Evolutionary conservation across 345 rosid genomes (phyloP).

Genomic region (Gossypioides kirkii): DNA sequence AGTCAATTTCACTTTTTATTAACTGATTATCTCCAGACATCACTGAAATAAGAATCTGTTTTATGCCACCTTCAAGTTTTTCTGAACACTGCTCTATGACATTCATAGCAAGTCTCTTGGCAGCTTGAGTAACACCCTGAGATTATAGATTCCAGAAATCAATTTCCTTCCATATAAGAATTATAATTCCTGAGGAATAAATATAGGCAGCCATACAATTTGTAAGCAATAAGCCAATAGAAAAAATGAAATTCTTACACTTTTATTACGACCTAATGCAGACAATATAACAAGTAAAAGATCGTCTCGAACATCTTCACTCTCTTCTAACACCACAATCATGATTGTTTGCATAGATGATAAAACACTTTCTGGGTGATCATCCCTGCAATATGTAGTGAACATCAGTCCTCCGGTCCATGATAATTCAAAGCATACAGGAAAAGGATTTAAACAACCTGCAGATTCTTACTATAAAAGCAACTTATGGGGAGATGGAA

Average conservation of each 20-base stretch:
- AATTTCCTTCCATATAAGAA: conserved; percentile 17
- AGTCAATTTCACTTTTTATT: conserved; percentile 55
- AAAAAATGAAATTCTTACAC: conserved; percentile 41
- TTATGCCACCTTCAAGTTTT: conserved; percentile 84
- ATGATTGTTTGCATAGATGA: conserved; percentile 90
- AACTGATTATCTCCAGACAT: conserved; percentile 74
- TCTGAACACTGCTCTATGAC: conserved; percentile 79
- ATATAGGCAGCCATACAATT: background rate
- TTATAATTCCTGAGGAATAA: background rate
- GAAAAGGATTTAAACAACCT: background rate
- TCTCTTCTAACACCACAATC: conserved; percentile 81
- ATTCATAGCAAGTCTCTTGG: conserved; percentile 86
- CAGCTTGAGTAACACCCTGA: conserved; percentile 61
- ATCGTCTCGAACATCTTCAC: conserved; percentile 85
- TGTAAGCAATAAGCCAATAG: conserved; percentile 5
- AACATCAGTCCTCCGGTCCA: background rate
- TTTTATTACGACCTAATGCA: conserved; percentile 64
- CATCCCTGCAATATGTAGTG: conserved; percentile 58
- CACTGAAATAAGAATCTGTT: conserved; percentile 78
- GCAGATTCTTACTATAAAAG: background rate
- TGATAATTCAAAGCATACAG: background rate
- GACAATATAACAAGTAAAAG: conserved; percentile 66
- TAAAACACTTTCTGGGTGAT: conserved; percentile 81
- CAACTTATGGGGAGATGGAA: background rate
- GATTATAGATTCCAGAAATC: conserved; percentile 25